These are phyloP conservation scores for Mychonastes homosphaera DNA, from an alignment of 139 green algal genomes.

Conservation along the genomic window DNA sequence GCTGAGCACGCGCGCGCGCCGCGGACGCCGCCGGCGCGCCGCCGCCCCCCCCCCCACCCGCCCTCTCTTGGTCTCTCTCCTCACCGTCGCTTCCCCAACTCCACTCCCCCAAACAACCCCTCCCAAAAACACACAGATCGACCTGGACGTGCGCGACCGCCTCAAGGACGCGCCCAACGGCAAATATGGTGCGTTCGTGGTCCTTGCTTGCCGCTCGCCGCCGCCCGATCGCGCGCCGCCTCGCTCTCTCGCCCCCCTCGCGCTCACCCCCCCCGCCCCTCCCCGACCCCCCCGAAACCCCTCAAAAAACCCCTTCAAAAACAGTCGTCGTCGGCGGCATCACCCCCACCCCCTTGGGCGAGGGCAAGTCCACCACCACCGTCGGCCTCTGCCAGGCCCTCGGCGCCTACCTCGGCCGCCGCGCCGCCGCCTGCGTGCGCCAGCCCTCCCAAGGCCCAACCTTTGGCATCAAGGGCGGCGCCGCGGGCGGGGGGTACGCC, in stretches of 20 bases:
- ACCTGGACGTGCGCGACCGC: slow-evolving; percentile 51
- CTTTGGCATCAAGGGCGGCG: slow-evolving; percentile 98
- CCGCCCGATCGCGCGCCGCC: too few relatives aligned
- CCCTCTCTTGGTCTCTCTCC: too few relatives aligned
- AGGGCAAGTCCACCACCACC: slow-evolving; percentile 95
- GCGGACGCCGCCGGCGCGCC: background rate
- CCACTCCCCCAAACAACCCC: too few relatives aligned
- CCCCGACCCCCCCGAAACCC: too few relatives aligned
- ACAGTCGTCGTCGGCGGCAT: slow-evolving; percentile 94
- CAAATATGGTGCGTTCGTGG: slow-evolving; percentile 62
- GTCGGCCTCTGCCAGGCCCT: slow-evolving; percentile 94
- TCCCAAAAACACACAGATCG: too few relatives aligned
- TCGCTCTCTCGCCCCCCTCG: background rate
- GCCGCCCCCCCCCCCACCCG: too few relatives aligned
- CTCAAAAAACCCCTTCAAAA: slow-evolving; percentile 3
- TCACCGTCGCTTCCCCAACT: too few relatives aligned
- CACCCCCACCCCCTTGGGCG: slow-evolving; percentile 88
- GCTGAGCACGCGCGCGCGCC: too few relatives aligned
- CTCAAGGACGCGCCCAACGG: slow-evolving; percentile 38
- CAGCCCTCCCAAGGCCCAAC: slow-evolving; percentile 94
- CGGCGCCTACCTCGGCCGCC: slow-evolving; percentile 65
- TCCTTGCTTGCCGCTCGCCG: background rate
- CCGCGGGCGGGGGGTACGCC: slow-evolving; percentile 91
- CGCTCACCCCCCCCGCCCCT: background rate
- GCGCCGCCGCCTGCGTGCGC: slow-evolving; percentile 83